A percentile compares a stretch with the other conserved stretches of the same genome.
Conservation (phyloP, 1,284 basidiomycete species). For the Chiua sp. region DNA sequence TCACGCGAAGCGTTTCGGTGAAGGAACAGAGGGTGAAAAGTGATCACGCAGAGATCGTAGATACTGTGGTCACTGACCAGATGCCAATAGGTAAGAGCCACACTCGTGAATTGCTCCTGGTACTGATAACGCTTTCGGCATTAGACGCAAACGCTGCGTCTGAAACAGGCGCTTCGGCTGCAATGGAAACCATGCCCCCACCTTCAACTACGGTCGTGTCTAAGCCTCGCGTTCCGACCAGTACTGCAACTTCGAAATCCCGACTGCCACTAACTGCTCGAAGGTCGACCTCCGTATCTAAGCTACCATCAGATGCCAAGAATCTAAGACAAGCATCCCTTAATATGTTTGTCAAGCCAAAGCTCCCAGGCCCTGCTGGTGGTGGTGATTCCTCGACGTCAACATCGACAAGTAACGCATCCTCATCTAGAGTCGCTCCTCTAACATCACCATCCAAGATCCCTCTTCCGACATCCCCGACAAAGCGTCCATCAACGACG, state of each 20-base stretch:
- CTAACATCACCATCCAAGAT: slow-evolving; percentile 33
- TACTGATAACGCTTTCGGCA: slow-evolving; percentile 10
- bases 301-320: slow-evolving; percentile 8
- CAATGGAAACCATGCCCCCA: not conserved
- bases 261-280: slow-evolving; percentile 2
- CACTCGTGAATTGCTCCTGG: not conserved
- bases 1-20: slow-evolving; percentile 36
- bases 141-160: not conserved
- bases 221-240: slow-evolving; percentile 7
- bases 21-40: slow-evolving; percentile 19
- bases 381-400: not conserved
- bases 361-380: not conserved
- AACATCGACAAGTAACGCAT: slow-evolving; percentile 2
- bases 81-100: slow-evolving; percentile 8
- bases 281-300: slow-evolving; percentile 18
- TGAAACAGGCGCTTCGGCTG: not conserved
- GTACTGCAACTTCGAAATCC: slow-evolving; percentile 2
- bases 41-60: not conserved
- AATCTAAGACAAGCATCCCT: slow-evolving; percentile 37
- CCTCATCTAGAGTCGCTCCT: slow-evolving; percentile 1
- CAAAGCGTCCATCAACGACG: slow-evolving; percentile 16
- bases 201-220: not conserved
- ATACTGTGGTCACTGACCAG: not conserved
- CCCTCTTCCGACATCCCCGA: slow-evolving; percentile 28
- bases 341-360: slow-evolving; percentile 27